phyloP scores from a whole-genome alignment of 192 early-diverging fungal genomes.

The Coemansia sp. region DNA sequence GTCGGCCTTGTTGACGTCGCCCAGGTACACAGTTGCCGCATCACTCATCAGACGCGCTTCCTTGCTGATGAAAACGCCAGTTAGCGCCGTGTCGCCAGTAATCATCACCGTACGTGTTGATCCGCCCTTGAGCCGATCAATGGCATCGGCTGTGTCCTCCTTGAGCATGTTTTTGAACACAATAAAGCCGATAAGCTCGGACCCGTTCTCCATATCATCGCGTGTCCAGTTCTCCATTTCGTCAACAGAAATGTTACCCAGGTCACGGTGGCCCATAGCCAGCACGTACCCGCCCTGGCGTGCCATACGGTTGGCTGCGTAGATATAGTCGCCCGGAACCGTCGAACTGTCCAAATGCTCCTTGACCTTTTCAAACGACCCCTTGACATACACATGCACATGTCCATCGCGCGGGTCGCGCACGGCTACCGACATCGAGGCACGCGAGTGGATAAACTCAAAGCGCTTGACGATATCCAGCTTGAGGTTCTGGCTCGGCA shows the following conservation, averaged over 20 bases:
- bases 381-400: conserved; percentile 71
- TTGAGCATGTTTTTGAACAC: conserved; percentile 80
- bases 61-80: conserved; percentile 70
- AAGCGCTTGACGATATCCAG: conserved; percentile 64
- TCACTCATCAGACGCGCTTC: conserved; percentile 64
- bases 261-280: conserved; percentile 64
- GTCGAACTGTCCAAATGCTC: conserved; percentile 47
- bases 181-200: conserved; percentile 60
- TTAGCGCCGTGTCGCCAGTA: conserved; percentile 78
- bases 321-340: conserved; percentile 60
- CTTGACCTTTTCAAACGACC: conserved; percentile 74
- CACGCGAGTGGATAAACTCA: conserved; percentile 75
- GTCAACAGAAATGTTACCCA: conserved; percentile 54
- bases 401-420: conserved; percentile 57
- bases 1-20: conserved; percentile 61
- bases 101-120: conserved; percentile 77
- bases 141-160: conserved; percentile 65
- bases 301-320: conserved; percentile 60
- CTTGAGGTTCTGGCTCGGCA: conserved; percentile 16
- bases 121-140: conserved; percentile 66
- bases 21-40: conserved; percentile 58
- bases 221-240: conserved; percentile 57
- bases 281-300: conserved; percentile 80
- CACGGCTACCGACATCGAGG: conserved; percentile 72
- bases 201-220: conserved; percentile 62